Conservation (phyloP, 2,329 filamentous ascomycete genomes). For the Teratosphaeria zuluensis region DNA sequence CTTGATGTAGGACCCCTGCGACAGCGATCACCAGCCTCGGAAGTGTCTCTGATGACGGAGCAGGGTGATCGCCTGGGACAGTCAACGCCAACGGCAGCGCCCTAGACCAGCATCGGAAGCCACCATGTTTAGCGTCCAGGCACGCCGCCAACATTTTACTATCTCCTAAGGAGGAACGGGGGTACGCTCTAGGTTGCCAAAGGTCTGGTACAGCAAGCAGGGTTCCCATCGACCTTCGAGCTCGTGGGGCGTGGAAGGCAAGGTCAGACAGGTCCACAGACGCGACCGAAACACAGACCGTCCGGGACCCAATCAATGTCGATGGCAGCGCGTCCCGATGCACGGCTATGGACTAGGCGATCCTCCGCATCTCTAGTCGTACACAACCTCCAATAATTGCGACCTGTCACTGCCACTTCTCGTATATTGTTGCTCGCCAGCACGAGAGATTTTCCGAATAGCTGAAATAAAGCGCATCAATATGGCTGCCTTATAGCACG, state of each 20-base stretch:
- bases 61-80: background rate
- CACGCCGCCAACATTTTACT: background rate
- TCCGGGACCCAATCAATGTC: background rate
- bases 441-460: background rate
- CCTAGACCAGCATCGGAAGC: background rate
- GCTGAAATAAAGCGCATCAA: background rate
- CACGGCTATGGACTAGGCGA: background rate
- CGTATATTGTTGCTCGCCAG: background rate
- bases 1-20: conserved; percentile 4
- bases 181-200: background rate
- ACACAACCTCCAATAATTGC: background rate
- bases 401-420: background rate
- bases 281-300: conserved; percentile 4
- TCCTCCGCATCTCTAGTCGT: background rate
- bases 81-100: background rate
- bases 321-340: background rate
- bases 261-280: background rate
- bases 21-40: conserved; percentile 3
- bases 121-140: background rate
- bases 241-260: background rate
- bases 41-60: background rate
- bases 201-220: conserved; percentile 1
- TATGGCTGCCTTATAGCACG: background rate
- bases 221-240: background rate
- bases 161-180: background rate